Percentiles rank a stretch among this genome's conserved stretches.
Conservation (phyloP, 768 basidiomycete species). For the Lepiota brunneoincarnata region DNA sequence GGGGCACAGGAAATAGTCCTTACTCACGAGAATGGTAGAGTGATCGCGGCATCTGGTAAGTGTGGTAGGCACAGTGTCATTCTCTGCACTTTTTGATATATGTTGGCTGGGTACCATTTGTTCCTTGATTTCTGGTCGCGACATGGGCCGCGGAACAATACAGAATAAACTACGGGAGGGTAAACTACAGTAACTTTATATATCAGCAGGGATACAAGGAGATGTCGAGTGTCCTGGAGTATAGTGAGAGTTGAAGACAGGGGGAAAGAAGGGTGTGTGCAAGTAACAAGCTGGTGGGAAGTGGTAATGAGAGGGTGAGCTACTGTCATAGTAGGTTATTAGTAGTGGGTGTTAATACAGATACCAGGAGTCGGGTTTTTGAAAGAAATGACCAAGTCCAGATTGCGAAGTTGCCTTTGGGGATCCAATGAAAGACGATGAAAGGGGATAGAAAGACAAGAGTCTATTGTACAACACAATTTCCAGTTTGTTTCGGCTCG, state of each 20-base stretch:
- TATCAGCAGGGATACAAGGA: no score
- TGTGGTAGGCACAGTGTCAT: no score
- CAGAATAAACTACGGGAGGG: no score
- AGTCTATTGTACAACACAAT: conserved; percentile 47
- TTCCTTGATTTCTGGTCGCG: no score
- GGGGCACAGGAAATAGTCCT: no score
- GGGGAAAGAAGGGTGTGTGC: not conserved
- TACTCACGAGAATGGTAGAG: no score
- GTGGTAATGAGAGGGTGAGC: not conserved
- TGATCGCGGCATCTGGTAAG: no score
- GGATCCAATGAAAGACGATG: conserved; percentile 4
- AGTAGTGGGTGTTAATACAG: conserved; percentile 6
- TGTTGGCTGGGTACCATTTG: no score
- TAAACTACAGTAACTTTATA: no score
- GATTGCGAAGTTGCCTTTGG: conserved; percentile 3
- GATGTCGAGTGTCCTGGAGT: not conserved
- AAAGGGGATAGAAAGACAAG: conserved; percentile 9
- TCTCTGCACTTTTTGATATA: no score
- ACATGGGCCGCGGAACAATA: no score
- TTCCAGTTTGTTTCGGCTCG: conserved; percentile 36
- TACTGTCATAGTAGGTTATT: not conserved
- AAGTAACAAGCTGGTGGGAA: not conserved
- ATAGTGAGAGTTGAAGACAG: no score
- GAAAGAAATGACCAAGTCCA: not conserved
- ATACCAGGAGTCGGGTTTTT: conserved; percentile 1